phyloP scores from a whole-genome alignment of 2,329 filamentous ascomycete species.

The Leptographium procerum region DNA sequence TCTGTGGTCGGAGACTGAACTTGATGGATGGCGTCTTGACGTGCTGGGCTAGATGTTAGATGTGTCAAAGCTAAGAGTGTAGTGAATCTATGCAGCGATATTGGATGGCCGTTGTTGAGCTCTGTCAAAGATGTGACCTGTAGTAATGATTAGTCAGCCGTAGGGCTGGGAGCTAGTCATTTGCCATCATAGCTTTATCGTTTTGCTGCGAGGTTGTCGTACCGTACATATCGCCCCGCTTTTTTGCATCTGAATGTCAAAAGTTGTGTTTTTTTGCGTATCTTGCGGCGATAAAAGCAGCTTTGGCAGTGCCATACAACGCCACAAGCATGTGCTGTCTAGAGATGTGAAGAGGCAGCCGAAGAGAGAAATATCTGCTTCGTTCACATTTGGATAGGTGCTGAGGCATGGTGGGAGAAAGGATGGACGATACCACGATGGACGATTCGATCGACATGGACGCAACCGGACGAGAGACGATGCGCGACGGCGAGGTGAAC shows the following conservation, averaged over 20 bases:
- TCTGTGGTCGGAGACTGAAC: background rate
- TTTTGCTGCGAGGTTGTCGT: no score
- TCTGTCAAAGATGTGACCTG: background rate
- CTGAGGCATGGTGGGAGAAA: no score
- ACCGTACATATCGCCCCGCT: no score
- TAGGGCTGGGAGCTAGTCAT: background rate
- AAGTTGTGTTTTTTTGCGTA: no score
- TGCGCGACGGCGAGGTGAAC: background rate
- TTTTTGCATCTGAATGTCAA: background rate
- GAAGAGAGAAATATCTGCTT: no score
- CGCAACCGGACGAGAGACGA: background rate
- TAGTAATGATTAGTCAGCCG: background rate
- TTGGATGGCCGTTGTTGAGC: no score
- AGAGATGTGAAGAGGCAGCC: background rate
- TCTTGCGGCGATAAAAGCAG: no score
- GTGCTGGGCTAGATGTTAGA: background rate
- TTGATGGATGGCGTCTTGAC: background rate
- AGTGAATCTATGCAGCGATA: background rate
- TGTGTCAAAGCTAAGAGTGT: background rate
- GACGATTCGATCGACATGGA: background rate
- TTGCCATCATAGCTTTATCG: background rate
- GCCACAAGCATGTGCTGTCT: background rate
- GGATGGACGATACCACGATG: conserved; percentile 1
- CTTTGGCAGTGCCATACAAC: background rate
- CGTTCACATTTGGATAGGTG: no score